phyloP scores from a whole-genome alignment of 2,329 filamentous ascomycete species.

The Neonectria ditissima region DNA sequence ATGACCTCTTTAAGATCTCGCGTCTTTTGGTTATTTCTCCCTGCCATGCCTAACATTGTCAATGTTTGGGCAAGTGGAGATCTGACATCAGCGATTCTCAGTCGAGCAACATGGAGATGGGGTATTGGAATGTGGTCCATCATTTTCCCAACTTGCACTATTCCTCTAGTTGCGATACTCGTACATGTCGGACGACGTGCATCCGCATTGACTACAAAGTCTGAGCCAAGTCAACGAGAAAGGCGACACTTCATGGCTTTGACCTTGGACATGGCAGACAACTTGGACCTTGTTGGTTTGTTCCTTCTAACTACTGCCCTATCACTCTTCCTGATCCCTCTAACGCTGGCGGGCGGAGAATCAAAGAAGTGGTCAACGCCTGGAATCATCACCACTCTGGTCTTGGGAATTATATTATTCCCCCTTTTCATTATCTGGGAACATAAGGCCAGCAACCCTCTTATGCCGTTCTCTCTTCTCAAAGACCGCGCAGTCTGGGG shows the following conservation, averaged over 20 bases:
- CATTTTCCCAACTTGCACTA: constrained; percentile 65
- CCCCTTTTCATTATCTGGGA: constrained; percentile 67
- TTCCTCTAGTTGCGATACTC: constrained; percentile 65
- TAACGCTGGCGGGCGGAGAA: constrained; percentile 52
- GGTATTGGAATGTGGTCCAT: constrained; percentile 72
- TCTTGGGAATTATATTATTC: constrained; percentile 61
- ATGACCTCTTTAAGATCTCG: constrained; percentile 70
- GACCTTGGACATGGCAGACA: constrained; percentile 14
- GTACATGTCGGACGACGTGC: constrained; percentile 64
- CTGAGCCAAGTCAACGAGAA: constrained; percentile 33
- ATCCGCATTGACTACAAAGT: constrained; percentile 44
- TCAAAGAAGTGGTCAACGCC: constrained; percentile 54
- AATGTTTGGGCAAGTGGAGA: constrained; percentile 69
- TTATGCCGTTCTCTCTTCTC: constrained; percentile 68
- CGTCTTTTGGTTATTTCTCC: constrained; percentile 68
- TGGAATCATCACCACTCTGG: constrained; percentile 60
- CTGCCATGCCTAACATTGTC: constrained; percentile 69
- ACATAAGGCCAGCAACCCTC: constrained; percentile 57
- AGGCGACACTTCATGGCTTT: background rate
- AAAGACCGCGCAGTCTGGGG: constrained; percentile 72
- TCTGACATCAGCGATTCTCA: constrained; percentile 53
- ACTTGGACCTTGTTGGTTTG: constrained; percentile 58
- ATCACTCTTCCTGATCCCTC: constrained; percentile 64
- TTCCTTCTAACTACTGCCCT: constrained; percentile 63
- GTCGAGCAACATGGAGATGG: constrained; percentile 66